A percentile compares a stretch with the other conserved stretches of the same genome.
Evolutionary conservation across 2,329 filamentous ascomycete genomes (phyloP).

Genomic region (Hyphodiscus sp.): DNA sequence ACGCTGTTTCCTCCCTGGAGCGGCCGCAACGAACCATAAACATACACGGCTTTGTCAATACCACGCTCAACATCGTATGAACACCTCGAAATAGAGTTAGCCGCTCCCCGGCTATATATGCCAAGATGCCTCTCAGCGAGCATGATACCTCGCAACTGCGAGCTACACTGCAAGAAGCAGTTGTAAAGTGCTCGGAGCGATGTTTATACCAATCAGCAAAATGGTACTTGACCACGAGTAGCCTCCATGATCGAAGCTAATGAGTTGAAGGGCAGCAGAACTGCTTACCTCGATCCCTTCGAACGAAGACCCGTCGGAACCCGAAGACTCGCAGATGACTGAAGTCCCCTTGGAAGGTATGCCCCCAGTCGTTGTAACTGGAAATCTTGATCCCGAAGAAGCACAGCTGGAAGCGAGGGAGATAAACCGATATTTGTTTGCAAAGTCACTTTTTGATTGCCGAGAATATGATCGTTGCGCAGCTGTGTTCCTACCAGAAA

Average conservation of each 20-base stretch:
- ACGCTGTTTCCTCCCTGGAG: not conserved
- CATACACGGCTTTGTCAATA: not conserved
- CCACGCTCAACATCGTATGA: not conserved
- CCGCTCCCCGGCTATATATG: not conserved
- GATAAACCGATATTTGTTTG: conserved; percentile 76
- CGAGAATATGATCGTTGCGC: conserved; percentile 92
- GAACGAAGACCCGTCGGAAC: conserved; percentile 42
- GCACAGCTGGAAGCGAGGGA: conserved; percentile 71
- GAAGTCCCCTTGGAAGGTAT: conserved; percentile 41
- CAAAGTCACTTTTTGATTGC: conserved; percentile 92
- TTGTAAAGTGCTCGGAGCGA: conserved; percentile 86
- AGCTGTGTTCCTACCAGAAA: conserved; percentile 77
- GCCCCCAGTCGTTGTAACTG: conserved; percentile 45
- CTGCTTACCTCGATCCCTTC: conserved; percentile 74
- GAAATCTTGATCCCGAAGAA: conserved; percentile 64
- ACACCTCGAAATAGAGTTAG: not conserved
- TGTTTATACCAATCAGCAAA: conserved; percentile 95
- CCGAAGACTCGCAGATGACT: conserved; percentile 54
- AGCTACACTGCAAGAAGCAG: conserved; percentile 72
- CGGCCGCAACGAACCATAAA: not conserved
- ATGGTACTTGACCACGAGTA: conserved; percentile 53
- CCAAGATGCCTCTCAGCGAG: conserved; percentile 37
- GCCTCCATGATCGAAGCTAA: conserved; percentile 9
- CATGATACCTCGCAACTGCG: conserved; percentile 47
- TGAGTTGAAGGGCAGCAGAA: conserved; percentile 72